phyloP scores from a whole-genome alignment of 164 flowering plant species.

The Umbilicus rupestris region DNA sequence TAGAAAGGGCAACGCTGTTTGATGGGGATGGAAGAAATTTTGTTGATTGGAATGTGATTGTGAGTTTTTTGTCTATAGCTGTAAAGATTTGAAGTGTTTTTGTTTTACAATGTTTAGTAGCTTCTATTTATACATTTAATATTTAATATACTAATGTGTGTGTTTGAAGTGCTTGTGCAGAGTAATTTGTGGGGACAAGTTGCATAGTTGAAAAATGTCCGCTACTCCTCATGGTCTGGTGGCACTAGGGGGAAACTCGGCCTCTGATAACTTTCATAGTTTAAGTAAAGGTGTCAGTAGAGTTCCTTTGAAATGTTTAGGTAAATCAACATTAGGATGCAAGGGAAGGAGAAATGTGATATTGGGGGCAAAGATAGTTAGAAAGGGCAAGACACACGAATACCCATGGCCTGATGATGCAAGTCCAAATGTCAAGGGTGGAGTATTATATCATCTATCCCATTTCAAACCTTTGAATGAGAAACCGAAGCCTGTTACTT shows the following conservation, averaged over 20 bases:
- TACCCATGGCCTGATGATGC: constrained; percentile 74
- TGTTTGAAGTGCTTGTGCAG: no score
- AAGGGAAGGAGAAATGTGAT: background rate
- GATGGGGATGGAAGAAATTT: no score
- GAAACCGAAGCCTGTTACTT: constrained; percentile 67
- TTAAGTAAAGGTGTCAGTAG: constrained; percentile 41
- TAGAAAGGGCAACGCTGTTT: no score
- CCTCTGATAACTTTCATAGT: constrained; percentile 65
- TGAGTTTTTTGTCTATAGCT: no score
- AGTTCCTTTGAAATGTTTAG: constrained; percentile 19
- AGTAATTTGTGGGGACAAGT: no score
- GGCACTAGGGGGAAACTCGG: constrained; percentile 28
- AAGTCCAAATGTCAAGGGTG: constrained; percentile 78
- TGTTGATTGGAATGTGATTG: no score
- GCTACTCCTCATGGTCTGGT: constrained; percentile 29
- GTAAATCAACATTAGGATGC: background rate
- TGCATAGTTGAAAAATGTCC: constrained; percentile 35
- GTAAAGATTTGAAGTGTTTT: no score
- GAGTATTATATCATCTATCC: constrained; percentile 54
- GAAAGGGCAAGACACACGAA: constrained; percentile 66
- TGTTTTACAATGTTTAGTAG: no score
- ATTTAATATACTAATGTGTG: no score
- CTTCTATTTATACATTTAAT: no score
- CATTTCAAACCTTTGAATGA: constrained; percentile 77
- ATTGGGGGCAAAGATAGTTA: constrained; percentile 14